phyloP scores from a whole-genome alignment of 768 basidiomycete genomes.

The Cantharellus cinnabarinus region DNA sequence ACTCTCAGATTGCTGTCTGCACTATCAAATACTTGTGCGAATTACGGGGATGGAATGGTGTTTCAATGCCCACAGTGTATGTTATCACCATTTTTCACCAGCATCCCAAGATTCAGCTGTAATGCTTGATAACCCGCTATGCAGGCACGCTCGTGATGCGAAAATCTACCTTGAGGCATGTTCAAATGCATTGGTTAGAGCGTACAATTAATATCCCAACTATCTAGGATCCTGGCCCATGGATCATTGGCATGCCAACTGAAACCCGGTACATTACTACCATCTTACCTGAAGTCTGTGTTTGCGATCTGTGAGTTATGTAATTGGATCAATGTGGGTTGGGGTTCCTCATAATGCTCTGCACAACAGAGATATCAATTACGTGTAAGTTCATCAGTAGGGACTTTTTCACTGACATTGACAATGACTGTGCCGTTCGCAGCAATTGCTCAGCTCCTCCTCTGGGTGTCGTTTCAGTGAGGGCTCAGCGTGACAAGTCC shows the following conservation, averaged over 20 bases:
- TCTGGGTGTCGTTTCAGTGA: constrained; percentile 47
- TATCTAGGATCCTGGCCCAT: constrained; percentile 66
- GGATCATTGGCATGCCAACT: constrained; percentile 80
- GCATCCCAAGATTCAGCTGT: not conserved
- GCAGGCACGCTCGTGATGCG: constrained; percentile 57
- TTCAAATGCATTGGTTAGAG: not conserved
- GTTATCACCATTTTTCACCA: not conserved
- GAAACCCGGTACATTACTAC: constrained; percentile 65
- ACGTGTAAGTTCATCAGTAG: constrained; percentile 31
- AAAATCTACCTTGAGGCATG: constrained; percentile 65
- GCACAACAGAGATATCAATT: constrained; percentile 50
- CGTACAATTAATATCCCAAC: not conserved
- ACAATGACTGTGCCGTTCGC: constrained; percentile 10
- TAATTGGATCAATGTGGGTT: not conserved
- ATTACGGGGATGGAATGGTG: constrained; percentile 80
- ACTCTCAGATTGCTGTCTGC: constrained; percentile 56
- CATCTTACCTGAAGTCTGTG: constrained; percentile 59
- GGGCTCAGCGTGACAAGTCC: constrained; percentile 65
- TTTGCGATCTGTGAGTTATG: constrained; percentile 58
- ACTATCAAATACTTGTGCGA: constrained; percentile 86
- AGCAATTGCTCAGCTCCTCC: constrained; percentile 68
- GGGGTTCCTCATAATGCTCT: not conserved
- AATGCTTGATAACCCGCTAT: not conserved
- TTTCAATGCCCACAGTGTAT: constrained; percentile 50
- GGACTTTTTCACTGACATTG: constrained; percentile 4